Evolutionary conservation across 805 yeast genomes (phyloP), one percentile per base, ranked within the genome.

Genomic region (Zygosaccharomyces bisporus): DNA sequence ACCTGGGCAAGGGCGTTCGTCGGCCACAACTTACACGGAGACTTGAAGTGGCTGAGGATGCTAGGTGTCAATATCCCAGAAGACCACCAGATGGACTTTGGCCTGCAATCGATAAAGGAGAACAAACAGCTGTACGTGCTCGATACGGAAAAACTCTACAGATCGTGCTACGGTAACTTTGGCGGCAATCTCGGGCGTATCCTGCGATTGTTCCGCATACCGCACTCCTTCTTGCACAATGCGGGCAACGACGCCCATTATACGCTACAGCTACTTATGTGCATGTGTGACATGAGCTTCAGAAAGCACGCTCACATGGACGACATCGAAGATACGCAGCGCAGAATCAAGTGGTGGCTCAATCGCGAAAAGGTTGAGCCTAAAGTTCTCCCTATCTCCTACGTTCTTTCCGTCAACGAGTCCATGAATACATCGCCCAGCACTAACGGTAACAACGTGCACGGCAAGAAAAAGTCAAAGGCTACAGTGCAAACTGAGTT

Each of bases 191-290:
- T 83, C 34, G 70, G 76, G 12, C 73, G 71, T 16, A 58, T 76
- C 0, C 63, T 81, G 13, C 60, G 75, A 32, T 56, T 70, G 38
- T 62, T 77, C 39, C 65, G 67, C 20, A 69, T 83, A 4, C 84
- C 86, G 1, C 79, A 78, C 55, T 73, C 80, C 0, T 72, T 69
- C 50, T 63, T 83, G 37, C 89, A 83, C 58, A 83, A 83, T 57
- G 89, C 85, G 1, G 86, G 81, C 2, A 83, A 83, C 55, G 90
- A 83, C 59, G 78, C 86, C 5, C 77, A 79, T 53, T 80, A 72
- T 50, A 83, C 89, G 0, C 59, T 82, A 37, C 44, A 75, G 23
- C 66, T 76, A n/a, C 71, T 76, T 7, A 49, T 80, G 54, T 69
- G 71, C 27, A 55, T 78, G 45, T 68, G 79, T 40, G 86, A 81